Conservation (phyloP, 176 grass and related monocot genomes). For the Musa acuminata region DNA sequence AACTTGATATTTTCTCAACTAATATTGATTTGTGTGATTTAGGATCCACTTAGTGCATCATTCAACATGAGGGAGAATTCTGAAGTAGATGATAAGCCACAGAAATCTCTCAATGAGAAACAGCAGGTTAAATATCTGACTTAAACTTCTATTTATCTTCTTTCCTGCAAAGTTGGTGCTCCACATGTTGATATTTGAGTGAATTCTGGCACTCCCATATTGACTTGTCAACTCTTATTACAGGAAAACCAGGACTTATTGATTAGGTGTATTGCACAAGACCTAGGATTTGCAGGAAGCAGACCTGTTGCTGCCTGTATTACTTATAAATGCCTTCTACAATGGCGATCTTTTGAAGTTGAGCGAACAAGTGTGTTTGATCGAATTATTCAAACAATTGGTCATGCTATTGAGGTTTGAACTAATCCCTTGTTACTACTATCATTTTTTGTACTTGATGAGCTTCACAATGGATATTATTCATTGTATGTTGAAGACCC, state of each 20-base stretch:
- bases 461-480: slow-evolving; percentile 9
- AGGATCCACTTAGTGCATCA: slow-evolving; percentile 53
- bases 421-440: slow-evolving; percentile 18
- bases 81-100: slow-evolving; percentile 89
- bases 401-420: slow-evolving; percentile 95
- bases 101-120: slow-evolving; percentile 93
- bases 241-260: slow-evolving; percentile 98
- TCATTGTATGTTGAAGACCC: slow-evolving; percentile 58
- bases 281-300: slow-evolving; percentile 78
- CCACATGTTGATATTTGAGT: slow-evolving; percentile 1
- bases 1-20: neutral
- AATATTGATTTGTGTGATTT: slow-evolving; percentile 20
- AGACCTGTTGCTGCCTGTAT: slow-evolving; percentile 85
- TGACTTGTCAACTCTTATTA: slow-evolving; percentile 5
- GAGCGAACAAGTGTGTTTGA: slow-evolving; percentile 98
- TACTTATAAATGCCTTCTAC: slow-evolving; percentile 99
- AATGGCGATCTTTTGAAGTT: slow-evolving; percentile 99
- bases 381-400: slow-evolving; percentile 99
- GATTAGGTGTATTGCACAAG: slow-evolving; percentile 89
- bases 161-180: neutral
- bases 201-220: neutral
- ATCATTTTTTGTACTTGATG: neutral
- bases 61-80: slow-evolving; percentile 59
- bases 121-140: slow-evolving; percentile 47
- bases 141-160: neutral